These are phyloP conservation scores for Aspergillus awamori DNA, from an alignment of 2,329 filamentous ascomycete species.

Conservation along the genomic window DNA sequence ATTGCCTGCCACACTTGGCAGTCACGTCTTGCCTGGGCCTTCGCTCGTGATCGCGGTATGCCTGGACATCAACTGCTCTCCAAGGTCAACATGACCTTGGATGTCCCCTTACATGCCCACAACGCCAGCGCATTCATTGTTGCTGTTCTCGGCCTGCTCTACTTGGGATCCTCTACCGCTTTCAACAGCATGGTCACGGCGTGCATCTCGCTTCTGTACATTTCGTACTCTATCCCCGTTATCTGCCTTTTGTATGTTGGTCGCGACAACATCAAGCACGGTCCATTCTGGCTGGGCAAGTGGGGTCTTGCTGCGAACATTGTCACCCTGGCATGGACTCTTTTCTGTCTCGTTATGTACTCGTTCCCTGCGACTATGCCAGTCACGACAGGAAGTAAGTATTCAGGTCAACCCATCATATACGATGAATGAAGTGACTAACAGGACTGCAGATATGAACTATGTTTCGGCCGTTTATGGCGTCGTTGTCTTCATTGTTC, in stretches of 20 bases:
- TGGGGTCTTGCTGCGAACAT: constrained; percentile 48
- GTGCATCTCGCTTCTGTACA: constrained; percentile 53
- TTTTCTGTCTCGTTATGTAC: constrained; percentile 43
- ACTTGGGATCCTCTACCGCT: constrained; percentile 47
- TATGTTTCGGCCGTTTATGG: constrained; percentile 44
- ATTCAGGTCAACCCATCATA: neutral
- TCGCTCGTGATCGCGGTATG: constrained; percentile 54
- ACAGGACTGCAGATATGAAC: constrained; percentile 41
- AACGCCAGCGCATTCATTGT: constrained; percentile 51
- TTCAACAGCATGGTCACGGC: constrained; percentile 50
- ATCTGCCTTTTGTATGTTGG: constrained; percentile 50
- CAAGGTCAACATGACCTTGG: constrained; percentile 44
- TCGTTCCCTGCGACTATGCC: constrained; percentile 44
- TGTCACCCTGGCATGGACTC: constrained; percentile 50
- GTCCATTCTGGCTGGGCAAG: constrained; percentile 53
- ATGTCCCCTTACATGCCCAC: constrained; percentile 53
- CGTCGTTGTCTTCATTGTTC: constrained; percentile 39
- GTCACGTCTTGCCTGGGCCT: constrained; percentile 55
- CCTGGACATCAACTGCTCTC: constrained; percentile 48
- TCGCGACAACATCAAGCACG: constrained; percentile 48
- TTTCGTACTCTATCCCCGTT: constrained; percentile 53
- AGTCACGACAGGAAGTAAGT: constrained; percentile 40
- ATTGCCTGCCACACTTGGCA: constrained; percentile 56
- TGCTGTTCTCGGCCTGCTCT: constrained; percentile 50
- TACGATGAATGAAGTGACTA: neutral